A percentile compares a stretch with the other conserved stretches of the same genome.
Conservation (phyloP, 495 filamentous ascomycete genomes). For the Apodospora peruviana region DNA sequence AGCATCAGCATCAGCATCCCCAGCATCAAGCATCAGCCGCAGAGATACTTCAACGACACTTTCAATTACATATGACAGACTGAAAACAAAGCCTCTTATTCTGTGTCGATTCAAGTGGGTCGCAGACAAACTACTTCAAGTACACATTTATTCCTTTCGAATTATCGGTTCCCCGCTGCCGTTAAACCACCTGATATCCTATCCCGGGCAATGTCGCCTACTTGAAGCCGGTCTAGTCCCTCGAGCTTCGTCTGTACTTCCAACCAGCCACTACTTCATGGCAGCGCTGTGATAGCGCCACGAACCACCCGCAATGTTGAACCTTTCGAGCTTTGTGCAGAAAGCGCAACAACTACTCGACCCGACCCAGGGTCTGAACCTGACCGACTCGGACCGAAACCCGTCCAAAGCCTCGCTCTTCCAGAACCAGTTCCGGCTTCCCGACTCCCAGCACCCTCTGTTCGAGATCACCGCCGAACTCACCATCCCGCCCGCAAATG, state of each 20-base stretch:
- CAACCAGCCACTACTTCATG: slow-evolving; percentile 4
- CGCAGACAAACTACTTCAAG: too few relatives aligned
- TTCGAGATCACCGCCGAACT: slow-evolving; percentile 96
- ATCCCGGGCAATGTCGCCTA: not conserved
- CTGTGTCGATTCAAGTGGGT: too few relatives aligned
- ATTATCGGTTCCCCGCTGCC: too few relatives aligned
- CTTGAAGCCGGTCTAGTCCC: too few relatives aligned
- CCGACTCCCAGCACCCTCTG: slow-evolving; percentile 81
- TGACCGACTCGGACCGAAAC: slow-evolving; percentile 63
- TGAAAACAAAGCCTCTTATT: too few relatives aligned
- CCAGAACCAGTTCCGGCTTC: slow-evolving; percentile 92
- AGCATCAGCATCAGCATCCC: not conserved
- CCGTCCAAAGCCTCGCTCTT: slow-evolving; percentile 91
- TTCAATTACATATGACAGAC: too few relatives aligned
- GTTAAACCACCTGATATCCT: too few relatives aligned
- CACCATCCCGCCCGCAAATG: slow-evolving; percentile 64
- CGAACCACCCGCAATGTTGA: slow-evolving; percentile 38
- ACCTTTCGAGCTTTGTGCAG: slow-evolving; percentile 81
- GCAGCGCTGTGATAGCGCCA: slow-evolving; percentile 3
- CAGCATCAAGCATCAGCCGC: not conserved
- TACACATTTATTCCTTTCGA: too few relatives aligned
- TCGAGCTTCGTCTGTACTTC: not conserved
- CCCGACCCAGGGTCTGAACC: slow-evolving; percentile 61
- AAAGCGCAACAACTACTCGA: slow-evolving; percentile 91
- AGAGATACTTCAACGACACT: too few relatives aligned